Conservation (phyloP, 148 eudicot species). For the Camellia japonica region DNA sequence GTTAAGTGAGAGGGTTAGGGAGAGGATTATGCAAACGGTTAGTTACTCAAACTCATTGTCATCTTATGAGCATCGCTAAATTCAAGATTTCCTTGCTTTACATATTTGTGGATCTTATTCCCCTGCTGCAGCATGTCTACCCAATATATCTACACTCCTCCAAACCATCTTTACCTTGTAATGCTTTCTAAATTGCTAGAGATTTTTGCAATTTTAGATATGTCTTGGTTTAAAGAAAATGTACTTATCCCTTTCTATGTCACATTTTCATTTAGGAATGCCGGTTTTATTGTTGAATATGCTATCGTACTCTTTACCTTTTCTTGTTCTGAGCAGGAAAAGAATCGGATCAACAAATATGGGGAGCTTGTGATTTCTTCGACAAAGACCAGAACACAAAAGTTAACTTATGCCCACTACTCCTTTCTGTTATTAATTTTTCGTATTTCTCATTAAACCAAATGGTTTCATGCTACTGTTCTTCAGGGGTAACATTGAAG, state of each 20-base stretch:
- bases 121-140: slow-evolving; percentile 4
- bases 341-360: slow-evolving; percentile 81
- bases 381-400: slow-evolving; percentile 76
- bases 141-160: background rate
- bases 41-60: slow-evolving; percentile 26
- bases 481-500: slow-evolving; percentile 70
- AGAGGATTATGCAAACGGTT: slow-evolving; percentile 69
- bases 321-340: slow-evolving; percentile 52
- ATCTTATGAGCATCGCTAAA: background rate
- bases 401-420: slow-evolving; percentile 37
- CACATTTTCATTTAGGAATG: background rate
- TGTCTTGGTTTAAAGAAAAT: background rate
- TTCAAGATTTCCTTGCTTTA: background rate
- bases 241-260: background rate
- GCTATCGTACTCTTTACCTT: background rate
- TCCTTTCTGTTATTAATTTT: slow-evolving; percentile 14
- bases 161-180: background rate
- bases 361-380: slow-evolving; percentile 90
- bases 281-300: background rate
- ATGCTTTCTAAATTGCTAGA: background rate
- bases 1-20: slow-evolving; percentile 74
- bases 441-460: slow-evolving; percentile 1
- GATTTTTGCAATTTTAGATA: background rate
- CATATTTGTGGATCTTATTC: background rate
- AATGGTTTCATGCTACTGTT: slow-evolving; percentile 20